Conservation (phyloP, 2,329 filamentous ascomycete species). For the Lasiodiplodia sp. region DNA sequence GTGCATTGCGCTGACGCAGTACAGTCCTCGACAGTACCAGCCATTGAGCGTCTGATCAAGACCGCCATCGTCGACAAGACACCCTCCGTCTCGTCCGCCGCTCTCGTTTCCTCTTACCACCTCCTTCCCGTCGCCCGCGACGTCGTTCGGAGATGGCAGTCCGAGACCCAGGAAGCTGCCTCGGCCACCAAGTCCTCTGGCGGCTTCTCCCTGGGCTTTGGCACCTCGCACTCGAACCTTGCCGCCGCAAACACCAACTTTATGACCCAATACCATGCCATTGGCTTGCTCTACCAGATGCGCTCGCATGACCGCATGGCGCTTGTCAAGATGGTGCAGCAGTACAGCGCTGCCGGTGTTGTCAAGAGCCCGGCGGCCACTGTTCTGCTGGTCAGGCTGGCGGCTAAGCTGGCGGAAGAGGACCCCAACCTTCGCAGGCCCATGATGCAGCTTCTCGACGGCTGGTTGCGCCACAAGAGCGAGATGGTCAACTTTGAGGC, state of each 20-base stretch:
- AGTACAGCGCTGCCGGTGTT: constrained; percentile 88
- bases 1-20: constrained; percentile 32
- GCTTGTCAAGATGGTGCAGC: constrained; percentile 99
- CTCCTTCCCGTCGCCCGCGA: constrained; percentile 95
- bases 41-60: constrained; percentile 98
- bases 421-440: constrained; percentile 87
- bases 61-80: constrained; percentile 99
- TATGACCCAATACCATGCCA: constrained; percentile 98
- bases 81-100: constrained; percentile 94
- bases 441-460: constrained; percentile 96
- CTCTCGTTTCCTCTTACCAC: constrained; percentile 96
- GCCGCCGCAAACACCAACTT: constrained; percentile 82
- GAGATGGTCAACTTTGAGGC: constrained; percentile 95
- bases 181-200: constrained; percentile 86
- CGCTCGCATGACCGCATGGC: constrained; percentile 97
- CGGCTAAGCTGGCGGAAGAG: constrained; percentile 92
- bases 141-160: constrained; percentile 96
- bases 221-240: constrained; percentile 75
- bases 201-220: constrained; percentile 91
- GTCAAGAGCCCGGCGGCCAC: constrained; percentile 95
- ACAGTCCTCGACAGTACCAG: constrained; percentile 92
- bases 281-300: constrained; percentile 97
- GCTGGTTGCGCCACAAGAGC: constrained; percentile 97
- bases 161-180: constrained; percentile 96
- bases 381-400: constrained; percentile 89